phyloP scores from a whole-genome alignment of 2,329 filamentous ascomycete genomes.

The Paecilomyces variotii region DNA sequence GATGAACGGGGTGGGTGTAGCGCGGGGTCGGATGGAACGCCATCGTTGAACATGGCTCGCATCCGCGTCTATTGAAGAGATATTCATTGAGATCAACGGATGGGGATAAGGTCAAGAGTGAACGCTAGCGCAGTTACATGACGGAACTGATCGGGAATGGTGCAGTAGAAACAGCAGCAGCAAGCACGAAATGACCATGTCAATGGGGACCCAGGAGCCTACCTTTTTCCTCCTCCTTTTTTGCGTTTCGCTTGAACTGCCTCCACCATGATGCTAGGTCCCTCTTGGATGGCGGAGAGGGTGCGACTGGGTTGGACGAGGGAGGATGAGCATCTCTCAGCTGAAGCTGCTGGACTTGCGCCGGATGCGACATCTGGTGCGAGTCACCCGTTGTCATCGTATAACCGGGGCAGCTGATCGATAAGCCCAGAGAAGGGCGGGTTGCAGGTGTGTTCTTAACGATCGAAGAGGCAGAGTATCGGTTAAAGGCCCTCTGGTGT shows the following conservation, averaged over 20 bases:
- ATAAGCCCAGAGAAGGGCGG: background rate
- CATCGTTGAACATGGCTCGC: background rate
- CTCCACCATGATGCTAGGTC: conserved; percentile 97
- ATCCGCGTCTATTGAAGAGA: background rate
- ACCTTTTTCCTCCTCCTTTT: conserved; percentile 58
- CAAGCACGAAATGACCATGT: background rate
- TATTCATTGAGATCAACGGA: background rate
- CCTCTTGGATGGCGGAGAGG: conserved; percentile 72
- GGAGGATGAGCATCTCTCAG: conserved; percentile 12
- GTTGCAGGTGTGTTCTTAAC: background rate
- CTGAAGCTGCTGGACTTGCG: conserved; percentile 25
- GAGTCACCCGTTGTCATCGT: conserved; percentile 32
- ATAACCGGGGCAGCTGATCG: conserved; percentile 4
- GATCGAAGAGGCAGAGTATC: background rate
- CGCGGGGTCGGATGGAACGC: background rate
- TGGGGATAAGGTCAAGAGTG: background rate
- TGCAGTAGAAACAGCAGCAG: background rate
- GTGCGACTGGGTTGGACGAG: conserved; percentile 42
- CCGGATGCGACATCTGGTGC: conserved; percentile 24
- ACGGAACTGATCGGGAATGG: background rate
- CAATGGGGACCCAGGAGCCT: conserved; percentile 23
- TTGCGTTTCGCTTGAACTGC: conserved; percentile 69
- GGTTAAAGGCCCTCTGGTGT: background rate
- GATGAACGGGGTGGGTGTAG: background rate
- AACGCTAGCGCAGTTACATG: background rate